Conservation (phyloP, 306 rosid genomes). For the Hippophae tibetana region DNA sequence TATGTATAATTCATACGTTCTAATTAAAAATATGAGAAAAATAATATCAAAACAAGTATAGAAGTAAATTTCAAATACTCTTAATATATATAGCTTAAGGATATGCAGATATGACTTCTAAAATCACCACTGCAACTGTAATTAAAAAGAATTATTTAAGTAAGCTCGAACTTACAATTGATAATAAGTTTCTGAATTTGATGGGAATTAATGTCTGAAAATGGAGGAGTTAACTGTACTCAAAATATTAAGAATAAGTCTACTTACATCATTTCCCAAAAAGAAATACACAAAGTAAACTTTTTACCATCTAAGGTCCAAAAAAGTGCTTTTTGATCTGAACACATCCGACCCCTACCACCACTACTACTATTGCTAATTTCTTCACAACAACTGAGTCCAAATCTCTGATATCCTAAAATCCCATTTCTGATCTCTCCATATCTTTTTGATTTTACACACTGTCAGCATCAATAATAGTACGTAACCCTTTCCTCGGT, state of each 20-base stretch:
- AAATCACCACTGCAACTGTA: no score
- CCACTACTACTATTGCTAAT: slow-evolving; percentile 4
- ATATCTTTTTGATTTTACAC: slow-evolving; percentile 32
- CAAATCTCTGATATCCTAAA: slow-evolving; percentile 13
- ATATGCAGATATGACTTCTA: no score
- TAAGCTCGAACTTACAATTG: no score
- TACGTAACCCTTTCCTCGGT: slow-evolving; percentile 40
- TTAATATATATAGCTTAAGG: no score
- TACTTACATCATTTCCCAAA: slow-evolving; percentile 26
- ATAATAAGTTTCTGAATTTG: neutral
- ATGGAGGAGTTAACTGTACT: slow-evolving; percentile 21
- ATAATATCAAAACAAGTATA: no score
- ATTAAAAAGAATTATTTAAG: no score
- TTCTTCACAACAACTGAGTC: neutral
- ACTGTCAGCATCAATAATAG: slow-evolving; percentile 40
- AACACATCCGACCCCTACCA: slow-evolving; percentile 1
- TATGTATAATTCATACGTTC: no score
- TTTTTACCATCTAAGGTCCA: slow-evolving; percentile 17
- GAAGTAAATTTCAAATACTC: no score
- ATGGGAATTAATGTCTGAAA: slow-evolving; percentile 7
- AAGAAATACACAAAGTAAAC: slow-evolving; percentile 19
- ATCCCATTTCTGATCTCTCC: neutral
- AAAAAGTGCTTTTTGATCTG: slow-evolving; percentile 3
- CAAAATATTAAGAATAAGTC: neutral
- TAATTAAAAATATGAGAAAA: no score